phyloP scores from a whole-genome alignment of 306 rosid species.

The Dalbergia cultrata region DNA sequence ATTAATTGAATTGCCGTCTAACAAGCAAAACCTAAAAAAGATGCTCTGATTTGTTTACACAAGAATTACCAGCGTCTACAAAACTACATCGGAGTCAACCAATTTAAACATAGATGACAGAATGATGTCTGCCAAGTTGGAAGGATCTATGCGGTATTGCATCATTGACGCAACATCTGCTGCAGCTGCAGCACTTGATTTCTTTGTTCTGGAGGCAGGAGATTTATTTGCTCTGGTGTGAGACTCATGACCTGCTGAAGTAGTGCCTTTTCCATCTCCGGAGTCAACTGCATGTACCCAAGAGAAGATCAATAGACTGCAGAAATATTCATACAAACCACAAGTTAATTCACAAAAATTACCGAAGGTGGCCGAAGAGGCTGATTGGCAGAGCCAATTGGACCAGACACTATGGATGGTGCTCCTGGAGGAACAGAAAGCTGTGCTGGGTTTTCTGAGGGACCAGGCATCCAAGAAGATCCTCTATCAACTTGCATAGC shows the following conservation, averaged over 20 bases:
- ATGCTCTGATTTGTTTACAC: constrained; percentile 42
- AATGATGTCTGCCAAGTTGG: constrained; percentile 41
- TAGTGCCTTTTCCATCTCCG: constrained; percentile 92
- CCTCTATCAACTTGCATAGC: constrained; percentile 83
- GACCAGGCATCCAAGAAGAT: constrained; percentile 75
- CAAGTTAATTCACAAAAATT: constrained; percentile 33
- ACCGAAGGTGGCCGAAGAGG: constrained; percentile 65
- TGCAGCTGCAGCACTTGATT: constrained; percentile 96
- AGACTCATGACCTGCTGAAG: constrained; percentile 99
- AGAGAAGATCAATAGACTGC: constrained; percentile 46
- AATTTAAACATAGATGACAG: constrained; percentile 2
- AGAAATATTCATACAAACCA: constrained; percentile 13
- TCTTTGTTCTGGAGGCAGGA: constrained; percentile 92
- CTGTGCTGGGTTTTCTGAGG: constrained; percentile 67
- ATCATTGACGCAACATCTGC: constrained; percentile 85
- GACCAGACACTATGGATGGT: constrained; percentile 57
- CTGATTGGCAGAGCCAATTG: constrained; percentile 73
- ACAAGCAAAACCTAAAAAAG: not conserved
- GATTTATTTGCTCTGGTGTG: constrained; percentile 85
- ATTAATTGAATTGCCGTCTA: constrained; percentile 7
- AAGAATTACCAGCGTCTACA: constrained; percentile 33
- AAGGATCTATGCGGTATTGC: constrained; percentile 40
- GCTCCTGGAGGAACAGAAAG: constrained; percentile 67
- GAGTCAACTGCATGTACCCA: constrained; percentile 66
- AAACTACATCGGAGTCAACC: constrained; percentile 32